A percentile compares a stretch with the other conserved stretches of the same genome.
Conservation (phyloP, 2,329 filamentous ascomycete genomes). For the Arthrobotrys conoides region DNA sequence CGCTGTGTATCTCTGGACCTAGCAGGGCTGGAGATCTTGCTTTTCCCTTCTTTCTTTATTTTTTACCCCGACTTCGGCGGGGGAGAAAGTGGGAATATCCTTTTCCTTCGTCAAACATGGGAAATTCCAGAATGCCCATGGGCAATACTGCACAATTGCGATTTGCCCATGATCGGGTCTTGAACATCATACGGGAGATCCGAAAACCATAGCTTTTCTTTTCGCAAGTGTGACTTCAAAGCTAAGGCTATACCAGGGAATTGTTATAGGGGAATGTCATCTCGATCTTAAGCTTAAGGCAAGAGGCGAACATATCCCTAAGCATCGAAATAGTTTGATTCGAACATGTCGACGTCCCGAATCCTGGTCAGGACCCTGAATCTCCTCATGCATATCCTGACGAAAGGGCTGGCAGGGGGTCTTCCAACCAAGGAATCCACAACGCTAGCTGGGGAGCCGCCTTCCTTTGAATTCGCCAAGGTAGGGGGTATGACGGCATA, state of each 20-base stretch:
- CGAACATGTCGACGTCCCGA: constrained; percentile 30
- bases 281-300: constrained; percentile 12
- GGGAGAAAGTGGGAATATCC: neutral
- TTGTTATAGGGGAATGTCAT: neutral
- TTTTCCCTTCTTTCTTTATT: constrained; percentile 11
- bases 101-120: constrained; percentile 36
- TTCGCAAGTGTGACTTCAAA: too few species aligned
- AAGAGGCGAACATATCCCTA: constrained; percentile 22
- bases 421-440: constrained; percentile 58
- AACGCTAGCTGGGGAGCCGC: constrained; percentile 33
- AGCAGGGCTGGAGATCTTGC: constrained; percentile 46
- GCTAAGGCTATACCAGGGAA: too few species aligned
- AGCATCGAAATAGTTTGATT: constrained; percentile 23
- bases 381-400: constrained; percentile 58
- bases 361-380: constrained; percentile 61
- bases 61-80: constrained; percentile 8
- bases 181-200: constrained; percentile 23
- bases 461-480: constrained; percentile 27
- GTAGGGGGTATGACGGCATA: constrained; percentile 55
- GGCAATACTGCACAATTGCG: constrained; percentile 10
- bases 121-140: constrained; percentile 50
- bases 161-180: constrained; percentile 40
- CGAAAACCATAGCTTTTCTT: neutral
- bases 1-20: neutral
- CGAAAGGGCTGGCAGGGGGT: constrained; percentile 59